These are phyloP conservation scores for Hanseniaspora clermontiae DNA, from an alignment of 805 yeast genomes.

Conservation along the genomic window DNA sequence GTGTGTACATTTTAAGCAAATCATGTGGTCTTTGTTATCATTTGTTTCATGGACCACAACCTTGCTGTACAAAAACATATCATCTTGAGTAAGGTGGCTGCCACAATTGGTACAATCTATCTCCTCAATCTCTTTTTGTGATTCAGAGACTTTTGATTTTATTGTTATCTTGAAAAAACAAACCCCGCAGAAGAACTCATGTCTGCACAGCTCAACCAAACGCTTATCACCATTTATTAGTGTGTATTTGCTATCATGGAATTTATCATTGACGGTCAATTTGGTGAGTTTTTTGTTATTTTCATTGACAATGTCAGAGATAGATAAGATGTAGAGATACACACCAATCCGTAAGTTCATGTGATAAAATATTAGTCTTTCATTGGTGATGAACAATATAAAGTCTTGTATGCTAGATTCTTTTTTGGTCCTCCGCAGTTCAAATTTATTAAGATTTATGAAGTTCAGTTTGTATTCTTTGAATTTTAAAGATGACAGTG, in stretches of 20 bases:
- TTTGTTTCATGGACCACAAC: neutral
- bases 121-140: neutral
- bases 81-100: neutral
- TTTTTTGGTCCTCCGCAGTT: neutral
- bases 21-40: neutral
- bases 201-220: neutral
- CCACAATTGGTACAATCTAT: neutral
- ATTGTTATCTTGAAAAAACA: neutral
- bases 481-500: neutral
- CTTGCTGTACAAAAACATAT: neutral
- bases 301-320: neutral
- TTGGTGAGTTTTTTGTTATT: neutral
- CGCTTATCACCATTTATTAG: neutral
- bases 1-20: neutral
- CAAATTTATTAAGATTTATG: neutral
- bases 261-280: neutral
- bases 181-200: neutral
- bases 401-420: neutral
- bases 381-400: neutral
- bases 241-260: neutral
- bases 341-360: neutral
- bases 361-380: neutral
- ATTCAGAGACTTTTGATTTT: neutral
- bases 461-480: neutral
- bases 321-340: neutral